Evolutionary conservation across 2,329 filamentous ascomycete species (phyloP).

Genomic region (Sclerotinia nivalis): DNA sequence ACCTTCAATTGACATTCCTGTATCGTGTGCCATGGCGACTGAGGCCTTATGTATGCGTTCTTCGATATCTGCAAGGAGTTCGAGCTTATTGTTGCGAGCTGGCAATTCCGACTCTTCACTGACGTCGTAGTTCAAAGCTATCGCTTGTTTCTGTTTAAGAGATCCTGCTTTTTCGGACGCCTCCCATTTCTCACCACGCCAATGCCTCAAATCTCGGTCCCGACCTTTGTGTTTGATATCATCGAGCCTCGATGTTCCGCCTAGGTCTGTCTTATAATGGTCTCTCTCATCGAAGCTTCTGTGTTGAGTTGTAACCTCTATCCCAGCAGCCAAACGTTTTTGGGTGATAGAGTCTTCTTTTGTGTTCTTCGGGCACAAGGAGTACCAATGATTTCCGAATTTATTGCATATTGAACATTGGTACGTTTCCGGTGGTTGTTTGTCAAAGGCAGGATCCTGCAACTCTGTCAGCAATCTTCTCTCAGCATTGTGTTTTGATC

Average conservation of each 20-base stretch:
- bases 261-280: background rate
- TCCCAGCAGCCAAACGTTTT: constrained; percentile 34
- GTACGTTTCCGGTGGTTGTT: constrained; percentile 40
- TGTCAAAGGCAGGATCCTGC: constrained; percentile 43
- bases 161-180: background rate
- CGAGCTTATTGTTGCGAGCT: background rate
- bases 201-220: background rate
- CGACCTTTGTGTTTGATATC: background rate
- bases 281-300: background rate
- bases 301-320: constrained; percentile 8
- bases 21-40: background rate
- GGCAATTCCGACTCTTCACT: background rate
- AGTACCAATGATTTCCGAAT: constrained; percentile 43
- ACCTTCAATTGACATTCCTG: background rate
- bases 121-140: background rate
- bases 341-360: constrained; percentile 41
- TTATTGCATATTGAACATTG: constrained; percentile 42
- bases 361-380: constrained; percentile 44
- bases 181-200: background rate
- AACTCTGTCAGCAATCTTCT: constrained; percentile 4
- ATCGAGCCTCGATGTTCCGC: background rate
- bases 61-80: constrained; percentile 7
- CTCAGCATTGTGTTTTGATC: background rate
- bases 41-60: constrained; percentile 10
- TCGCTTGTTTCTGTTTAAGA: background rate